phyloP scores from a whole-genome alignment of 2,329 filamentous ascomycete genomes.

The Fusarium sp. region DNA sequence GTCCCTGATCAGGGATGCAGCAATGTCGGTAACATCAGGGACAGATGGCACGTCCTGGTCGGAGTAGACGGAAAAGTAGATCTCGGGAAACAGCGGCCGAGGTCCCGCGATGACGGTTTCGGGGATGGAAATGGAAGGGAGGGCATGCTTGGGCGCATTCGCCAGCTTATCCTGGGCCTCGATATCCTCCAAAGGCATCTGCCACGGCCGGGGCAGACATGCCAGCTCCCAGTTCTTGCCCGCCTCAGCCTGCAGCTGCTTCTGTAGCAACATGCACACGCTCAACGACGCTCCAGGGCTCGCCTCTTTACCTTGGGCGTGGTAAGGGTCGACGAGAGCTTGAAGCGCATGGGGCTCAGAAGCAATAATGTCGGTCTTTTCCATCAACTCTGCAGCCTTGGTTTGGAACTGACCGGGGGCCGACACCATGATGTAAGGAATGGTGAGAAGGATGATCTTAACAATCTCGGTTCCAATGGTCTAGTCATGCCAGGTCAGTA shows the following conservation, averaged over 20 bases:
- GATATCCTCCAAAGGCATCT: conserved; percentile 70
- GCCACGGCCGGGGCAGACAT: conserved; percentile 76
- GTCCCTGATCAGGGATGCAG: conserved; percentile 87
- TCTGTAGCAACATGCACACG: conserved; percentile 84
- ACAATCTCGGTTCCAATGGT: conserved; percentile 86
- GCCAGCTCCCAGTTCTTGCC: conserved; percentile 79
- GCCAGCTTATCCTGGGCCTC: conserved; percentile 71
- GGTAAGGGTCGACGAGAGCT: conserved; percentile 87
- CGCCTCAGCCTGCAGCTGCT: conserved; percentile 84
- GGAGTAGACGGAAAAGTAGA: conserved; percentile 92
- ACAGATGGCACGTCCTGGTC: conserved; percentile 91
- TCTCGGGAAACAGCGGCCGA: conserved; percentile 86
- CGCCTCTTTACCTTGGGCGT: conserved; percentile 71
- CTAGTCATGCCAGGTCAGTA: conserved; percentile 49
- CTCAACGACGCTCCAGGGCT: conserved; percentile 74
- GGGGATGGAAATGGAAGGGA: conserved; percentile 83
- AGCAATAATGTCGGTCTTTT: conserved; percentile 95
- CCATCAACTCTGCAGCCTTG: conserved; percentile 82
- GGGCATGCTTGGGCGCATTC: conserved; percentile 76
- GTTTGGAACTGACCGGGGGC: conserved; percentile 77
- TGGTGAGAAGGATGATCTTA: conserved; percentile 94
- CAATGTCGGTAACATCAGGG: conserved; percentile 79
- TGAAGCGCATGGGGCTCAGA: conserved; percentile 89
- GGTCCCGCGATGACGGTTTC: conserved; percentile 79
- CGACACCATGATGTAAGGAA: conserved; percentile 88